phyloP scores from a whole-genome alignment of 2,329 filamentous ascomycete genomes.

The Nakataea oryzae region DNA sequence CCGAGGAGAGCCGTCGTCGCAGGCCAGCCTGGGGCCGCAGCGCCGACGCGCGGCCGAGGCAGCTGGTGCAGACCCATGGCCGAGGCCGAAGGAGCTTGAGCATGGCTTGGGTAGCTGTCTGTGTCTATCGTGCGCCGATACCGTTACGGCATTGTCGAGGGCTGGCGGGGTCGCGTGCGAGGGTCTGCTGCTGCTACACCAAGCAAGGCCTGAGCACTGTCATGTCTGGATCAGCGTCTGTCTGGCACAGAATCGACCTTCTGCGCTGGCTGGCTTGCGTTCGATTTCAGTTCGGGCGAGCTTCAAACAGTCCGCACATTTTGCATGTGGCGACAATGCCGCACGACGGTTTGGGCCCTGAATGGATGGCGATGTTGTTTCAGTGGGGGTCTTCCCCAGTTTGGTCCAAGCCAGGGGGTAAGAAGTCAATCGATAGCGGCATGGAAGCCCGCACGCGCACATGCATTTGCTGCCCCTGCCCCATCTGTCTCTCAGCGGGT shows the following conservation, averaged over 20 bases:
- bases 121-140: background rate
- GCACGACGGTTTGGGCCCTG: too few species aligned
- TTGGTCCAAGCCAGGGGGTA: background rate
- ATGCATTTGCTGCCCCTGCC: background rate
- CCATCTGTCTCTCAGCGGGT: too few species aligned
- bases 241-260: background rate
- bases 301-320: background rate
- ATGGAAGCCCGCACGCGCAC: background rate
- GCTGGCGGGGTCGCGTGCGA: background rate
- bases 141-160: slow-evolving; percentile 1
- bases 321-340: background rate
- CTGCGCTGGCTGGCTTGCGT: background rate
- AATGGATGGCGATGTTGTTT: background rate
- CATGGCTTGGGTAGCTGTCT: slow-evolving; percentile 16
- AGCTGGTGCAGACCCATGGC: slow-evolving; percentile 54
- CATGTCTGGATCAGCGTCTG: background rate
- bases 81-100: slow-evolving; percentile 25
- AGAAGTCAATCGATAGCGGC: background rate
- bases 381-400: background rate
- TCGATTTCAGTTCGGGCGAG: background rate
- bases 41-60: slow-evolving; percentile 29
- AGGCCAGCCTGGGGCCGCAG: background rate
- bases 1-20: background rate
- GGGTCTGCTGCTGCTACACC: background rate
- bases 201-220: background rate